A percentile compares a stretch with the other conserved stretches of the same genome.
Conservation (phyloP, 2,329 filamentous ascomycete species). For the Alternaria longipes region DNA sequence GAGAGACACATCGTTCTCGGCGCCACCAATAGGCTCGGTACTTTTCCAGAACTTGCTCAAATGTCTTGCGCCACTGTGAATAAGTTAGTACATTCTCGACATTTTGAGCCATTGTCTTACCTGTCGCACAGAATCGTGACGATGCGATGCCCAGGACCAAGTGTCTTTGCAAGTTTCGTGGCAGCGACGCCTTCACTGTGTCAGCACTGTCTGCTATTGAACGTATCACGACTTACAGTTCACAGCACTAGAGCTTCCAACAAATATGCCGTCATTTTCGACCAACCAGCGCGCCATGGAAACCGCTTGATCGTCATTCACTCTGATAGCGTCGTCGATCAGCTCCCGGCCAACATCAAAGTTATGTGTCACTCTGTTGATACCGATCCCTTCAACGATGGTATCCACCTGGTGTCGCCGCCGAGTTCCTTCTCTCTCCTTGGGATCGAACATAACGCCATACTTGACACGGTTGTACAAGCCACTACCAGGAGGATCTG, state of each 20-base stretch:
- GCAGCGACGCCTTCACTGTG: conserved; percentile 67
- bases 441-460: conserved; percentile 93
- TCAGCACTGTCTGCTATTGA: conserved; percentile 23
- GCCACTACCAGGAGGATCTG: conserved; percentile 93
- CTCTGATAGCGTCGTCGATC: conserved; percentile 88
- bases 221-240: conserved; percentile 70
- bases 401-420: conserved; percentile 92
- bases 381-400: conserved; percentile 94
- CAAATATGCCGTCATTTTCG: conserved; percentile 92
- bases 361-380: conserved; percentile 93
- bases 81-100: conserved; percentile 17
- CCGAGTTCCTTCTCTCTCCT: conserved; percentile 89
- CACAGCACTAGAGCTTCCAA: conserved; percentile 94
- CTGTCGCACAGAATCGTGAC: conserved; percentile 85
- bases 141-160: conserved; percentile 70
- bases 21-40: conserved; percentile 70
- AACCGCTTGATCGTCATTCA: conserved; percentile 88
- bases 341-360: conserved; percentile 87
- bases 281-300: conserved; percentile 97
- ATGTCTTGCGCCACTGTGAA: conserved; percentile 71
- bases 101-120: conserved; percentile 24
- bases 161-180: conserved; percentile 70
- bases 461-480: conserved; percentile 91
- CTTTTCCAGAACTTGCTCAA: conserved; percentile 86
- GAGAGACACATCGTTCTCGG: conserved; percentile 58